Conservation (phyloP, 2,329 filamentous ascomycete species). For the Calonectria montana region DNA sequence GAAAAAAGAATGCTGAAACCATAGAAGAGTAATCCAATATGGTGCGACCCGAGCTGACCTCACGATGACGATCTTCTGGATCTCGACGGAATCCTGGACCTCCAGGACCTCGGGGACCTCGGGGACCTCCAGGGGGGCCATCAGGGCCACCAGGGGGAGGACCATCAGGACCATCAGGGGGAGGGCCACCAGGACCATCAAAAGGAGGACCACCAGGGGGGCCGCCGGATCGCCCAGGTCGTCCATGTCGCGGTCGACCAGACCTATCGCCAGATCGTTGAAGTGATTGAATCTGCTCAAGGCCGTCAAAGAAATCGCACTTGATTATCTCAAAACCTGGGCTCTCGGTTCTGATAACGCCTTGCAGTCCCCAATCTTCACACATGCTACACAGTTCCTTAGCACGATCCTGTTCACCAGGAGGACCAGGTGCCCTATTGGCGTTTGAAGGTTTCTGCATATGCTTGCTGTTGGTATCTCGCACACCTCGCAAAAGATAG, state of each 20-base stretch:
- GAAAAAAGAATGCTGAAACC: slow-evolving; percentile 56
- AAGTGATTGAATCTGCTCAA: slow-evolving; percentile 45
- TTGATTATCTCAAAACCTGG: slow-evolving; percentile 73
- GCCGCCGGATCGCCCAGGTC: not conserved
- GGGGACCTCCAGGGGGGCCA: not conserved
- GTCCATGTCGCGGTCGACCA: not conserved
- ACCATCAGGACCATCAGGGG: not conserved
- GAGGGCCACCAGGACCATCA: not conserved
- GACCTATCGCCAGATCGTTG: slow-evolving; percentile 43
- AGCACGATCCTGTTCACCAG: slow-evolving; percentile 3
- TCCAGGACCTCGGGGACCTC: not conserved
- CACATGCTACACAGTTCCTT: slow-evolving; percentile 16
- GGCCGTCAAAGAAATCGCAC: slow-evolving; percentile 62
- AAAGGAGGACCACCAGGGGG: not conserved
- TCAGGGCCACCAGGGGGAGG: not conserved
- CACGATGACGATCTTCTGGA: slow-evolving; percentile 49
- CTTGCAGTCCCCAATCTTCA: slow-evolving; percentile 55
- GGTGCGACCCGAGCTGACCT: slow-evolving; percentile 47
- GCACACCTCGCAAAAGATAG: slow-evolving; percentile 3
- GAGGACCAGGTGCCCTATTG: not conserved
- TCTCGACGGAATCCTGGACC: slow-evolving; percentile 42
- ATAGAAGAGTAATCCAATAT: slow-evolving; percentile 54
- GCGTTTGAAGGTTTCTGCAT: slow-evolving; percentile 36
- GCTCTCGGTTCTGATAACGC: slow-evolving; percentile 69
- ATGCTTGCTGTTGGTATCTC: not conserved